A percentile compares a stretch with the other conserved stretches of the same genome.
Conservation (phyloP, 108 stramenopile species). For the Parmales sp. region DNA sequence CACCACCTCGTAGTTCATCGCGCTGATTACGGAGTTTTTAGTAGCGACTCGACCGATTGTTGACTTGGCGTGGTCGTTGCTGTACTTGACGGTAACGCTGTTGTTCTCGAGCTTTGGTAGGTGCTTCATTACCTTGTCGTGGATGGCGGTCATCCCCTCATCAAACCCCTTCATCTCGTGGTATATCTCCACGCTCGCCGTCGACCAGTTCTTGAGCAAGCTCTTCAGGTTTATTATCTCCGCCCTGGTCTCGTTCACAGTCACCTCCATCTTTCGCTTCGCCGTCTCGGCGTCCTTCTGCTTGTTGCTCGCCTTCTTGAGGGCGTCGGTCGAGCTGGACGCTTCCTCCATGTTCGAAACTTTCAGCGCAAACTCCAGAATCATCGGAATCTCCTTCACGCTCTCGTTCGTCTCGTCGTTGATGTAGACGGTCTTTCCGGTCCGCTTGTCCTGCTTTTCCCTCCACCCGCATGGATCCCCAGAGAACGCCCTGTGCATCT, state of each 20-base stretch:
- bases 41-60: background rate
- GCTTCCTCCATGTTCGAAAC: background rate
- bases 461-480: conserved; percentile 1
- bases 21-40: background rate
- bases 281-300: background rate
- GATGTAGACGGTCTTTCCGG: background rate
- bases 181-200: conserved; percentile 4
- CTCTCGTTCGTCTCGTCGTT: conserved; percentile 3
- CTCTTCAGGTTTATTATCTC: conserved; percentile 2
- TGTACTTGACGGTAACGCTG: background rate
- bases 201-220: conserved; percentile 2
- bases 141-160: background rate
- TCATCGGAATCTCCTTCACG: background rate
- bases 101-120: background rate
- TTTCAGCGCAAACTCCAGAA: conserved; percentile 2
- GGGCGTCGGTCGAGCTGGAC: background rate
- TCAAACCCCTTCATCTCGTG: conserved; percentile 7
- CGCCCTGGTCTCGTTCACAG: conserved; percentile 6
- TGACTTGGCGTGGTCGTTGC: background rate
- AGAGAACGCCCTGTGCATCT: background rate
- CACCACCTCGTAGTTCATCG: background rate
- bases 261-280: conserved; percentile 7
- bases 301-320: conserved; percentile 4
- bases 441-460: background rate
- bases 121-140: background rate